Evolutionary conservation across 1,284 basidiomycete species (phyloP).

Genomic region (Butyriboletus regius): DNA sequence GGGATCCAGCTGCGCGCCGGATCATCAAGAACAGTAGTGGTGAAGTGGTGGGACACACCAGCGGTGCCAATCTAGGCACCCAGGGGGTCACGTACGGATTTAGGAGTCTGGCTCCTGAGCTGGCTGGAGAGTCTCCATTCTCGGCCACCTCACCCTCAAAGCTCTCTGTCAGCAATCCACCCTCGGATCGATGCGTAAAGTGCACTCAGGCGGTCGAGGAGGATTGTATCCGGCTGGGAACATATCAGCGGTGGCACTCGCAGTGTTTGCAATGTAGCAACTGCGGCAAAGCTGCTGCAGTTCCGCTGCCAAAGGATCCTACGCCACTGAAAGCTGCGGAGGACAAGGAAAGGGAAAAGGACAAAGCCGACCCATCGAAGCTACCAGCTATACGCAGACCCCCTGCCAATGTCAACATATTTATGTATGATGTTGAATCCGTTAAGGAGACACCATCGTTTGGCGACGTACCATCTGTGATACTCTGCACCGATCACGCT

Average conservation of each 20-base stretch:
- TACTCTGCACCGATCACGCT: conserved; percentile 76
- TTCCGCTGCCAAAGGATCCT: conserved; percentile 50
- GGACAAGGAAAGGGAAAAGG: conserved; percentile 39
- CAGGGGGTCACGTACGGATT: conserved; percentile 81
- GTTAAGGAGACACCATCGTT: conserved; percentile 60
- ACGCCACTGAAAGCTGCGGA: conserved; percentile 35
- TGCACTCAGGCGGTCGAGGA: conserved; percentile 92
- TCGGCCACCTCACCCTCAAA: conserved; percentile 39
- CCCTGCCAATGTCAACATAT: conserved; percentile 70
- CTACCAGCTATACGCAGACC: conserved; percentile 58
- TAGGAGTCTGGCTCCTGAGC: conserved; percentile 79
- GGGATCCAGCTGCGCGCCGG: conserved; percentile 68
- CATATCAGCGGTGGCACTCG: conserved; percentile 94
- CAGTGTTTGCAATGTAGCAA: conserved; percentile 77
- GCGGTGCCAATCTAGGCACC: conserved; percentile 59
- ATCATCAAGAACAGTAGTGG: conserved; percentile 63
- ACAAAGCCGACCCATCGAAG: conserved; percentile 45
- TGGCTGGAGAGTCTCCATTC: conserved; percentile 81
- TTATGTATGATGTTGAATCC: conserved; percentile 65
- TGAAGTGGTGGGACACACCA: conserved; percentile 44
- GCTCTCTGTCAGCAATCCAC: conserved; percentile 55
- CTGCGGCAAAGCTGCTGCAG: conserved; percentile 74
- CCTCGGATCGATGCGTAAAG: conserved; percentile 83
- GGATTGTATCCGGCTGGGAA: conserved; percentile 88
- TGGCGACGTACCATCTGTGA: conserved; percentile 59